These are phyloP conservation scores for Cladosporium sp. DNA, from an alignment of 2,329 filamentous ascomycete species.

Conservation along the genomic window DNA sequence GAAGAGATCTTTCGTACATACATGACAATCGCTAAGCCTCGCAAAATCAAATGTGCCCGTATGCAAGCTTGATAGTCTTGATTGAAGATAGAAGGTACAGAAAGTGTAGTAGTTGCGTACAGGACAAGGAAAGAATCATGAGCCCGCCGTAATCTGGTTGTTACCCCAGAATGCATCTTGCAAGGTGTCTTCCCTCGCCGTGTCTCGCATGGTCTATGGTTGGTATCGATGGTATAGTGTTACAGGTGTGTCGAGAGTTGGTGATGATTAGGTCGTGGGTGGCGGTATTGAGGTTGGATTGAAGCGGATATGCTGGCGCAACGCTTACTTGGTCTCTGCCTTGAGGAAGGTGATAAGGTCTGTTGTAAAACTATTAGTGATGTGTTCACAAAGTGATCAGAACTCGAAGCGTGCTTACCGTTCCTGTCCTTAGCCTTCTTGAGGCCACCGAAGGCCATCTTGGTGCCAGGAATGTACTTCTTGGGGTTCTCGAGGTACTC, in stretches of 20 bases:
- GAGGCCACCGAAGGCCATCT: slow-evolving; percentile 99
- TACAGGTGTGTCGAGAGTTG: slow-evolving; percentile 11
- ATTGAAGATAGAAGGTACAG: slow-evolving; percentile 10
- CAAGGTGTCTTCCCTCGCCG: slow-evolving; percentile 13
- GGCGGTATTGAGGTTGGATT: background rate
- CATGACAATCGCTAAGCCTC: background rate
- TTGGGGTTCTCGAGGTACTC: slow-evolving; percentile 99
- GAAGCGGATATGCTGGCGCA: slow-evolving; percentile 9
- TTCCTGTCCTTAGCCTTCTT: slow-evolving; percentile 88
- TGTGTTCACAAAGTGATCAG: background rate
- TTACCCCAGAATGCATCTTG: slow-evolving; percentile 12
- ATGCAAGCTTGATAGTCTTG: slow-evolving; percentile 10
- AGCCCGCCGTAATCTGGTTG: slow-evolving; percentile 4
- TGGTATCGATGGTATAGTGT: slow-evolving; percentile 18
- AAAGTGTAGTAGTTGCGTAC: slow-evolving; percentile 13
- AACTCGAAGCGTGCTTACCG: background rate
- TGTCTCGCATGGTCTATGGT: slow-evolving; percentile 17
- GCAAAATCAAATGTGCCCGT: background rate
- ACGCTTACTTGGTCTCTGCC: slow-evolving; percentile 66
- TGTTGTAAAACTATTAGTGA: slow-evolving; percentile 65
- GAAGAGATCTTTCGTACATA: slow-evolving; percentile 13
- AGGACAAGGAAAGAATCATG: slow-evolving; percentile 4
- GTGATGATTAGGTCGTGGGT: slow-evolving; percentile 1
- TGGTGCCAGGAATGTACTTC: slow-evolving; percentile 99
- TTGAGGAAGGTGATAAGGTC: slow-evolving; percentile 89